Evolutionary conservation across 805 yeast genomes (phyloP).

Genomic region (Barnettozyma wickerhamii): DNA sequence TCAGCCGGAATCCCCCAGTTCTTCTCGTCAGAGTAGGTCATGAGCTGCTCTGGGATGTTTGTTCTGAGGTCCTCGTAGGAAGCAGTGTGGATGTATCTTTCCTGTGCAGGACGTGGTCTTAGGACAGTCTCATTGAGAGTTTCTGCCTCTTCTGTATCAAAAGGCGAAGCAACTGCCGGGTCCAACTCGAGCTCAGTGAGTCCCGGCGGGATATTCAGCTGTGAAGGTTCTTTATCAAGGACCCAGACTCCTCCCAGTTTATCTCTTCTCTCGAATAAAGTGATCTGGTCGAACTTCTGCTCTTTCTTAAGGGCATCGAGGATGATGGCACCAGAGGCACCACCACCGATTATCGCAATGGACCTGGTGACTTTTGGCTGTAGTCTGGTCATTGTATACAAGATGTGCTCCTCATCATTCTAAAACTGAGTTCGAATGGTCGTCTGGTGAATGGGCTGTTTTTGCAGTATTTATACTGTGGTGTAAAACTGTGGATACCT

Average conservation of each 20-base stretch:
- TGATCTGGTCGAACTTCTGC: slow-evolving; percentile 28
- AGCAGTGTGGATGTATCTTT: slow-evolving; percentile 29
- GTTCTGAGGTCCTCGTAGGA: slow-evolving; percentile 31
- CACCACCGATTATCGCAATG: slow-evolving; percentile 47
- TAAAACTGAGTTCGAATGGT: background rate
- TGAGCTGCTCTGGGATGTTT: slow-evolving; percentile 39
- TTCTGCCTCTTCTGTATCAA: background rate
- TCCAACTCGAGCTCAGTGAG: slow-evolving; percentile 23
- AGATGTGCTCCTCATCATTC: no score
- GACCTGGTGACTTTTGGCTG: slow-evolving; percentile 12
- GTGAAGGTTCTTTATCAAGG: slow-evolving; percentile 27
- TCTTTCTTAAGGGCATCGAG: slow-evolving; percentile 37
- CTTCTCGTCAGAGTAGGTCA: slow-evolving; percentile 41
- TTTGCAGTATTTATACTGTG: background rate
- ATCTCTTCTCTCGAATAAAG: slow-evolving; percentile 37
- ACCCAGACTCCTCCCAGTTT: slow-evolving; percentile 43
- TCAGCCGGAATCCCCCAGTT: slow-evolving; percentile 28
- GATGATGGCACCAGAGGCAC: slow-evolving; percentile 44
- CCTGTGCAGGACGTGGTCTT: slow-evolving; percentile 8
- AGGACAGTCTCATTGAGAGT: background rate
- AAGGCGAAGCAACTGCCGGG: slow-evolving; percentile 21
- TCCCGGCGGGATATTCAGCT: slow-evolving; percentile 27
- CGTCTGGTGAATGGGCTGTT: background rate
- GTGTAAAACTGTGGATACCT: background rate
- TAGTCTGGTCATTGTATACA: background rate